phyloP scores from a whole-genome alignment of 805 yeast genomes.

The Sporopachydermia quercuum region DNA sequence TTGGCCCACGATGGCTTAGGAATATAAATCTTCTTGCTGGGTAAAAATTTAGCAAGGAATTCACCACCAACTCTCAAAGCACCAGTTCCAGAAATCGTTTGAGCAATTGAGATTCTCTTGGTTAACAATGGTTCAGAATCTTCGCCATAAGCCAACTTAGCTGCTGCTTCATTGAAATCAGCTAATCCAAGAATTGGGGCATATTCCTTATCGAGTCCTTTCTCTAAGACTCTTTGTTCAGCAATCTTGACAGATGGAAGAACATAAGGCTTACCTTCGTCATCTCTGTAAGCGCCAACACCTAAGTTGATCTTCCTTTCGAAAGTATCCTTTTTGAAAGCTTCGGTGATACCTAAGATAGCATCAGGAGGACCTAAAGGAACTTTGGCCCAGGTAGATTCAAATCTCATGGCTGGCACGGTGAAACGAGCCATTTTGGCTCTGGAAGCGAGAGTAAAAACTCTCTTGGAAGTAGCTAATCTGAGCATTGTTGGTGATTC shows the following conservation, averaged over 20 bases:
- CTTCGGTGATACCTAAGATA: constrained; percentile 65
- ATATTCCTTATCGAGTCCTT: constrained; percentile 63
- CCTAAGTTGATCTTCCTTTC: constrained; percentile 42
- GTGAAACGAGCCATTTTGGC: neutral
- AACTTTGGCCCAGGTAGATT: constrained; percentile 22
- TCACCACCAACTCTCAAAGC: constrained; percentile 77
- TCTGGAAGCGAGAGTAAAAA: neutral
- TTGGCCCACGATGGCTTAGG: constrained; percentile 97
- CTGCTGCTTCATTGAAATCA: constrained; percentile 49
- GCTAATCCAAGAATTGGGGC: constrained; percentile 75
- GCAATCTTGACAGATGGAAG: constrained; percentile 63
- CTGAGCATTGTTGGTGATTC: neutral
- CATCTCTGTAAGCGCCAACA: constrained; percentile 90
- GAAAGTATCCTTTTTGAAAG: constrained; percentile 47
- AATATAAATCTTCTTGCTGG: constrained; percentile 40
- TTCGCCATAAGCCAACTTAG: constrained; percentile 55
- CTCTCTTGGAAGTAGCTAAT: neutral
- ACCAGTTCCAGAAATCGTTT: constrained; percentile 92
- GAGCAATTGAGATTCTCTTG: constrained; percentile 64
- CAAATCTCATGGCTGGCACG: neutral
- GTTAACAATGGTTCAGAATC: constrained; percentile 42
- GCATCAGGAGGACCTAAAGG: constrained; percentile 72
- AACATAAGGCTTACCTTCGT: constrained; percentile 77
- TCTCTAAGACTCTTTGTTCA: constrained; percentile 33
- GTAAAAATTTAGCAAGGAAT: constrained; percentile 49